A percentile compares a stretch with the other conserved stretches of the same genome.
phyloP scores from a whole-genome alignment of 2,329 filamentous ascomycete genomes.

The Diplodia scrobiculata region DNA sequence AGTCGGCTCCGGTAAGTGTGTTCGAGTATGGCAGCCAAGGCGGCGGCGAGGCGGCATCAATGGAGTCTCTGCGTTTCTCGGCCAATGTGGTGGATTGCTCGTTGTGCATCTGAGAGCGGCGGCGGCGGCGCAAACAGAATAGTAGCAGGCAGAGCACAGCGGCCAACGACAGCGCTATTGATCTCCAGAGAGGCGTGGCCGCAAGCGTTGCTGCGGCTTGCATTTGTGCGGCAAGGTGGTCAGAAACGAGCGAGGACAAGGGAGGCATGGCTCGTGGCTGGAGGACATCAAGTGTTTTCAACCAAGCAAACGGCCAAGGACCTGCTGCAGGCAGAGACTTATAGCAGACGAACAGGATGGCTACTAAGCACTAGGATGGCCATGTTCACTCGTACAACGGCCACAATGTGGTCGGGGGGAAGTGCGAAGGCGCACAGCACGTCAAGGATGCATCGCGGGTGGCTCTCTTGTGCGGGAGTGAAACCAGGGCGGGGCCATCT shows the following conservation, averaged over 20 bases:
- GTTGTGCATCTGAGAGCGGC: not conserved
- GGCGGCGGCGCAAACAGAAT: slow-evolving; percentile 9
- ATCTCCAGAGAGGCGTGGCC: not conserved
- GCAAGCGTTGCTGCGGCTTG: not conserved
- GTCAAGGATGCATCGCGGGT: slow-evolving; percentile 11
- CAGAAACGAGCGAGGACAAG: slow-evolving; percentile 5
- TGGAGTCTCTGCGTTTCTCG: slow-evolving; percentile 2
- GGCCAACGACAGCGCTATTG: slow-evolving; percentile 8
- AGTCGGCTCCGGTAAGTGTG: not conserved
- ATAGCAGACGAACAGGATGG: slow-evolving; percentile 7
- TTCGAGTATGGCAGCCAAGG: not conserved
- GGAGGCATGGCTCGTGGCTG: slow-evolving; percentile 14
- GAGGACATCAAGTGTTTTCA: slow-evolving; percentile 2
- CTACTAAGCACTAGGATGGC: slow-evolving; percentile 23
- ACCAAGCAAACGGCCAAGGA: slow-evolving; percentile 11
- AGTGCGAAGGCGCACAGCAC: slow-evolving; percentile 19
- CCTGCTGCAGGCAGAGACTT: slow-evolving; percentile 10
- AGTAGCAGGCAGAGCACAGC: slow-evolving; percentile 13
- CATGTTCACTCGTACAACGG: slow-evolving; percentile 22
- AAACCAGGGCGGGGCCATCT: slow-evolving; percentile 17
- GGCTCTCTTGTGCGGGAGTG: slow-evolving; percentile 19
- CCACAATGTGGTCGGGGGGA: slow-evolving; percentile 10
- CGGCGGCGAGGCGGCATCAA: not conserved
- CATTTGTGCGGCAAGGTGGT: slow-evolving; percentile 9
- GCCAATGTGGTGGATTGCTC: not conserved